These are phyloP conservation scores for Daldinia vernicosa DNA, from an alignment of 495 filamentous ascomycete species.

Conservation along the genomic window DNA sequence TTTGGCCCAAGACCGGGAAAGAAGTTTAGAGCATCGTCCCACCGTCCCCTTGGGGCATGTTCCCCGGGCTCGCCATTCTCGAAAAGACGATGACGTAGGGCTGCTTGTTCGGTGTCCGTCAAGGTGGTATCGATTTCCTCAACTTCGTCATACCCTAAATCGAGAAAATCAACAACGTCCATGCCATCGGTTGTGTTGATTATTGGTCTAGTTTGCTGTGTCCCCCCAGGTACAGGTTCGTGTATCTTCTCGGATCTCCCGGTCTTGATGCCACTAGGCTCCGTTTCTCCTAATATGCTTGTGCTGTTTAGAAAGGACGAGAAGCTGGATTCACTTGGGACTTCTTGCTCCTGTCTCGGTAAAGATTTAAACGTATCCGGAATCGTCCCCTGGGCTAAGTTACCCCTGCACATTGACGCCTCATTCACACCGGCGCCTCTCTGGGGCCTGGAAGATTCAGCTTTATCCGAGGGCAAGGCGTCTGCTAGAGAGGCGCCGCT, in stretches of 20 bases:
- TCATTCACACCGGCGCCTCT: conserved; percentile 7
- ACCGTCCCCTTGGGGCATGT: conserved; percentile 31
- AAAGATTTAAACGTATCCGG: conserved; percentile 33
- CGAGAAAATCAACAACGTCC: conserved; percentile 55
- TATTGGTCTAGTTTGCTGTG: conserved; percentile 1
- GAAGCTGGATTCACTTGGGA: conserved; percentile 53
- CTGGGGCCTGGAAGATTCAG: conserved; percentile 27
- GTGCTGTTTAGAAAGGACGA: conserved; percentile 55
- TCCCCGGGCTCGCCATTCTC: conserved; percentile 19
- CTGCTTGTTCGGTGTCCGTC: conserved; percentile 37
- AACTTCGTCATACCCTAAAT: conserved; percentile 34
- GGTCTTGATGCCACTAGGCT: conserved; percentile 31
- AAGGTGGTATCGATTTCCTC: conserved; percentile 36
- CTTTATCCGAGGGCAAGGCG: conserved; percentile 33
- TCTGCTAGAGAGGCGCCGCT: conserved; percentile 1
- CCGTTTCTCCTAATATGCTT: conserved; percentile 38
- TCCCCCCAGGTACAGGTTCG: conserved; percentile 2
- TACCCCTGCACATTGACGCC: conserved; percentile 5
- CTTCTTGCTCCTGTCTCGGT: conserved; percentile 45
- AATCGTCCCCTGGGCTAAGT: conserved; percentile 3
- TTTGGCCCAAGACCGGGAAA: conserved; percentile 47
- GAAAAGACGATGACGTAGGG: conserved; percentile 50
- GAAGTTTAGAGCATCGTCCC: conserved; percentile 56
- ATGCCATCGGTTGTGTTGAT: conserved; percentile 49
- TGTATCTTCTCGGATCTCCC: not conserved